These are phyloP conservation scores for Candida xiaguanensis DNA, from an alignment of 805 yeast species.

Conservation along the genomic window DNA sequence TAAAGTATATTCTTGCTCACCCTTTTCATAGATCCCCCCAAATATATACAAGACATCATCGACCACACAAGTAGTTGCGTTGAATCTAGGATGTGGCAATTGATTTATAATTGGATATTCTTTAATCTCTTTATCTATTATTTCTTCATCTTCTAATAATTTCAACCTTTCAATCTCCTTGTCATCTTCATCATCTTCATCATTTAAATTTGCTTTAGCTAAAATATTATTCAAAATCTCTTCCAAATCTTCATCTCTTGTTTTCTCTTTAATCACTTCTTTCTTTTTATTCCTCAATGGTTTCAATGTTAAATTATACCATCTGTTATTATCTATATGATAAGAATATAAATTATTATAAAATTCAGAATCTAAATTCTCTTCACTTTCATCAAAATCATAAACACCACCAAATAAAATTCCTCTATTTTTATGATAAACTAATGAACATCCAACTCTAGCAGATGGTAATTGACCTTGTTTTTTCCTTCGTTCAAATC, in stretches of 20 bases:
- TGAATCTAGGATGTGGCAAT: slow-evolving; percentile 87
- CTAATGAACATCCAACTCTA: slow-evolving; percentile 92
- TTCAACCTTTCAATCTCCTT: slow-evolving; percentile 36
- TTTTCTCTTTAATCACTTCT: slow-evolving; percentile 39
- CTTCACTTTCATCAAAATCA: slow-evolving; percentile 94
- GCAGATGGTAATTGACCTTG: slow-evolving; percentile 91
- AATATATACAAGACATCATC: slow-evolving; percentile 80
- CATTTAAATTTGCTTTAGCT: slow-evolving; percentile 67
- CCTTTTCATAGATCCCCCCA: slow-evolving; percentile 89
- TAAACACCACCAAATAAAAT: slow-evolving; percentile 93
- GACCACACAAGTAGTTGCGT: slow-evolving; percentile 77
- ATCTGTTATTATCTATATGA: slow-evolving; percentile 81
- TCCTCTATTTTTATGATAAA: slow-evolving; percentile 86
- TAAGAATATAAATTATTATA: slow-evolving; percentile 78
- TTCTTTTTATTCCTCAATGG: slow-evolving; percentile 52
- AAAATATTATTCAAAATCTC: slow-evolving; percentile 71
- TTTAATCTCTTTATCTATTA: slow-evolving; percentile 28
- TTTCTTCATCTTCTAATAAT: slow-evolving; percentile 35
- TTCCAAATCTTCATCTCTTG: slow-evolving; percentile 77
- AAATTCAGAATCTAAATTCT: slow-evolving; percentile 78
- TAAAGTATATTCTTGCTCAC: slow-evolving; percentile 78
- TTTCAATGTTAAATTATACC: slow-evolving; percentile 73
- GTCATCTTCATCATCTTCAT: slow-evolving; percentile 46
- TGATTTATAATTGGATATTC: slow-evolving; percentile 56
- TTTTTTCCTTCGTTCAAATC: slow-evolving; percentile 88